Percentiles rank a stretch among this genome's conserved stretches.
Conservation (phyloP, 805 yeast genomes). For the Saccharomyces mikatae region DNA sequence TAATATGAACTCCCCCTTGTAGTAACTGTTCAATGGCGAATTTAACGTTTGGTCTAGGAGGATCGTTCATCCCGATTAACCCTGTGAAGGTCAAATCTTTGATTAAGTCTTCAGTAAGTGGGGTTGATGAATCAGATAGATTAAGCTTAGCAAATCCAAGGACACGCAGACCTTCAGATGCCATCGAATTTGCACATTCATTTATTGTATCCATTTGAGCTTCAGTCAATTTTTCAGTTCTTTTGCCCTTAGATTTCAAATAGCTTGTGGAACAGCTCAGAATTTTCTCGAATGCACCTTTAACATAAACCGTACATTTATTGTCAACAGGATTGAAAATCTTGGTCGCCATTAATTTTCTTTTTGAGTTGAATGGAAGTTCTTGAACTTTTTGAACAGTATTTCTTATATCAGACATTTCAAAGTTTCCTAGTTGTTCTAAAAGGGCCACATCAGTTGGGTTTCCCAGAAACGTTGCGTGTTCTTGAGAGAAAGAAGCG, state of each 20-base stretch:
- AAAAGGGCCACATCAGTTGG: conserved; percentile 91
- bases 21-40: conserved; percentile 65
- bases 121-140: conserved; percentile 26
- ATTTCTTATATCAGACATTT: conserved; percentile 60
- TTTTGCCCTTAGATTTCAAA: conserved; percentile 51
- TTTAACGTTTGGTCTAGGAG: conserved; percentile 85
- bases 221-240: conserved; percentile 48
- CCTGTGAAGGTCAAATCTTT: conserved; percentile 71
- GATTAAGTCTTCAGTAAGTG: conserved; percentile 36
- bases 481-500: conserved; percentile 59
- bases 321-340: conserved; percentile 44
- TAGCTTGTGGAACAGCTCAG: conserved; percentile 53
- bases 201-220: conserved; percentile 40
- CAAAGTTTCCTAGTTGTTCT: conserved; percentile 64
- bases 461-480: conserved; percentile 72
- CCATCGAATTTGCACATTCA: conserved; percentile 55
- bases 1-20: conserved; percentile 93
- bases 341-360: conserved; percentile 87
- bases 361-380: conserved; percentile 71
- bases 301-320: conserved; percentile 56
- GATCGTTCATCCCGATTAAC: conserved; percentile 91
- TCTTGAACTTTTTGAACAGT: conserved; percentile 54
- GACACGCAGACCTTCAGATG: conserved; percentile 79
- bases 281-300: conserved; percentile 85
- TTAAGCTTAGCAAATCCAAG: conserved; percentile 64